Evolutionary conservation across 1,139 yeast species (phyloP), one percentile per base, ranked within the genome.

Genomic region (Zygoascus sp.): DNA sequence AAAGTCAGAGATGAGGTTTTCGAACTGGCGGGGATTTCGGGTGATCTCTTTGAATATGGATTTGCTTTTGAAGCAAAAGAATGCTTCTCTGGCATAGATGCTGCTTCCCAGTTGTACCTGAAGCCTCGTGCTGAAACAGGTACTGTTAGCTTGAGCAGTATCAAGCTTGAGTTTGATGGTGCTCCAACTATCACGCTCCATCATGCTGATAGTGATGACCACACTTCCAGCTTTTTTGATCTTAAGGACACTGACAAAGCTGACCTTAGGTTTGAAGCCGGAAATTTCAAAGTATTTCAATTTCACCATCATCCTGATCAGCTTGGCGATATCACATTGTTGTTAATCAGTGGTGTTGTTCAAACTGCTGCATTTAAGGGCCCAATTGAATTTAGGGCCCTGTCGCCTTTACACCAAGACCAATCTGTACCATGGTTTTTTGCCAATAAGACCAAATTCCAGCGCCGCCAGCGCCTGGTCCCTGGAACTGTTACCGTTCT

Each of bases 211-310:
- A 32, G 50, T 1, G 15, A 23, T 11, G 35, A 25, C 4, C 21
- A n/a, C n/a, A 25, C 21, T 9, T 36, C 47, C 1, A 16, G 23
- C 16, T 48, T 51, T 15, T 17, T 32, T 9, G 40, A 28, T 16
- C 17, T 49, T 16, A 42, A 40, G 4, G 54, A 47, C 17, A 11
- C 15, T 10, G 11, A 10, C 21, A 36, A 52, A 23, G 55, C 60
- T 8, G 56, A 63, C 40, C 49, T 63, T 27, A 47, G 48, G 9
- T 64, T 65, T 45, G 45, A 40, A 19, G 53, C 32, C 5, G 52
- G 47, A 2, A 48, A 44, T 42, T 48, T 45, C 20, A 50, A 57
- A 40, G 57, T 59, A 2, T 53, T 65, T 34, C 60, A 67, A 46
- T 45, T 66, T 21, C 53, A 53, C 5, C 55, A 53, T 22, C 15